Evolutionary conservation across 2,329 filamentous ascomycete species (phyloP), one percentile per base, ranked within the genome.

Genomic region (Colletotrichum sp.): DNA sequence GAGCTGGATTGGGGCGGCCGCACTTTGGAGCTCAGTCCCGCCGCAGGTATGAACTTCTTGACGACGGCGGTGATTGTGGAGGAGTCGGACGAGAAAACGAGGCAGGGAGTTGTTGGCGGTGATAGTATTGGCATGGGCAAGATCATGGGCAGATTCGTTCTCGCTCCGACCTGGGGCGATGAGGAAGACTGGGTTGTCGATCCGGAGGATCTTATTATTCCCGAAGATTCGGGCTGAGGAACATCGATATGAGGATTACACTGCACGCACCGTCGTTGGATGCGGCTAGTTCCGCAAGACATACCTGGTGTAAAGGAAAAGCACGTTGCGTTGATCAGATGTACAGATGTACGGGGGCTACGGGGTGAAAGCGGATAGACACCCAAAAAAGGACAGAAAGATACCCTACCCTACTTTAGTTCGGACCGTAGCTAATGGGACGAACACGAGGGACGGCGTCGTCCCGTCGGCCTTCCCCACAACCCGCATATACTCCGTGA

Each of bases 1-100:
- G 90, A 93, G 82, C 84, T 93, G 36, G 89, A 89, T 82, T 93
- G 91, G 91, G 92, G 92, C 66, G 91, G 92, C 30, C 88, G 87
- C 76, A 86, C 84, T 43, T 85, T 93, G 72, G 87, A 89, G 79
- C 84, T 93, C 77, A 85, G 84, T 43, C 84, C 86, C 4, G 90
- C 89, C 24, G 86, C 89, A 14, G 89, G 88, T 68, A 87, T 89
- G 30, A 87, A 88, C 78, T 93, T 92, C 80, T 79, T 92, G 75
- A 92, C 89, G 13, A 90, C 89, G 52, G 90, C 90, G 4, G 89
- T 92, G 66, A 87, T 93, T 69, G 85, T 92, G 9, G 91, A 93
- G 80, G 87, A 91, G 79, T 87, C 87, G 52, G 90, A 92, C 71
- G 87, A 89, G 80, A 90, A 90, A 81, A 83, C 87, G 5, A 84